phyloP scores from a whole-genome alignment of 805 yeast species.

The Ogataea ramenticola region DNA sequence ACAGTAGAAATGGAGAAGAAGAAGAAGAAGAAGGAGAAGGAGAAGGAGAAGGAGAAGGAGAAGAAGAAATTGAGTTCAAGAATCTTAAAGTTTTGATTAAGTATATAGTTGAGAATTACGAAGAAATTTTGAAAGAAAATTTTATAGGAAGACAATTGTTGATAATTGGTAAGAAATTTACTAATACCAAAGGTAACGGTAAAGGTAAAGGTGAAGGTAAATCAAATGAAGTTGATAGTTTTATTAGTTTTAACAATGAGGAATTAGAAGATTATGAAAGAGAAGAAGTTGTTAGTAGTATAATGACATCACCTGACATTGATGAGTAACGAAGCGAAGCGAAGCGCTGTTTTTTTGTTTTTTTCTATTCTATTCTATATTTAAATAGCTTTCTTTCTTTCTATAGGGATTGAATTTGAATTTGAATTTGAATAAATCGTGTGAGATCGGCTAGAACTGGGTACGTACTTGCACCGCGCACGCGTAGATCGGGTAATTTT shows the following conservation, averaged over 20 bases:
- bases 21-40: background rate
- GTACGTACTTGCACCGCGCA: no score
- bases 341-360: no score
- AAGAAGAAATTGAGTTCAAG: background rate
- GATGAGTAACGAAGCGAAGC: slow-evolving; percentile 3
- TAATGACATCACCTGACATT: background rate
- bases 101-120: slow-evolving; percentile 15
- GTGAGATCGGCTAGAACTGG: no score
- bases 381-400: no score
- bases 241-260: background rate
- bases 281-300: background rate
- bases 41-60: no score
- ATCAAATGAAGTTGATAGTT: slow-evolving; percentile 16
- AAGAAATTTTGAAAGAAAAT: slow-evolving; percentile 8
- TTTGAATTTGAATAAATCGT: no score
- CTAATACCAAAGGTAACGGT: no score
- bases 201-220: background rate
- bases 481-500: no score
- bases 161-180: background rate
- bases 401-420: no score
- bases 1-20: slow-evolving; percentile 3
- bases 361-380: no score
- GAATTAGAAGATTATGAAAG: background rate
- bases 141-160: slow-evolving; percentile 16
- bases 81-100: slow-evolving; percentile 15